These are phyloP conservation scores for Phallus indusiatus DNA, from an alignment of 768 basidiomycete genomes.

Conservation along the genomic window DNA sequence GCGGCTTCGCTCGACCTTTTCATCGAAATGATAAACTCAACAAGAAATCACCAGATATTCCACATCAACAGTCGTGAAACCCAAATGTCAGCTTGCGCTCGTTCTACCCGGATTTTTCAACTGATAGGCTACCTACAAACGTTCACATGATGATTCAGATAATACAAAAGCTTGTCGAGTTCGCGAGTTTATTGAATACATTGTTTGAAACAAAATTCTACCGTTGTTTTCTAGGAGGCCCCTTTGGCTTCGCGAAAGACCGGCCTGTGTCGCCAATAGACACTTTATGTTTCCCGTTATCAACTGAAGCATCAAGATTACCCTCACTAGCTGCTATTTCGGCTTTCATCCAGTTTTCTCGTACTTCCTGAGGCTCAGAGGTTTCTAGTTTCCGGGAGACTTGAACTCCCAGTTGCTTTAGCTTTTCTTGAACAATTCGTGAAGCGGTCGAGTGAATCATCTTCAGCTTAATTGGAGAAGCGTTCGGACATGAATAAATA, in stretches of 20 bases:
- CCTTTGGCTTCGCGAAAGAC: slow-evolving; percentile 61
- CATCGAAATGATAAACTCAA: background rate
- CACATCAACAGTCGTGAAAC: too few relatives aligned
- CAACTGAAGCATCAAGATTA: slow-evolving; percentile 13
- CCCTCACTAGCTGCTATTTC: slow-evolving; percentile 37
- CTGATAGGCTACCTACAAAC: too few relatives aligned
- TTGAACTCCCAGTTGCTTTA: slow-evolving; percentile 39
- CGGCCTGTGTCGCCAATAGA: slow-evolving; percentile 26
- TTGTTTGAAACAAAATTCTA: background rate
- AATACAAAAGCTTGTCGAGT: background rate
- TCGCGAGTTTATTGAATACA: background rate
- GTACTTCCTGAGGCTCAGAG: slow-evolving; percentile 66
- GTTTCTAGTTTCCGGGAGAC: slow-evolving; percentile 65
- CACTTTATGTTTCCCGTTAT: slow-evolving; percentile 9
- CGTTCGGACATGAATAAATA: slow-evolving; percentile 84
- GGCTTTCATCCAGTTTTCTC: slow-evolving; percentile 48
- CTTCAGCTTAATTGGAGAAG: slow-evolving; percentile 71
- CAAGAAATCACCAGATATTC: too few relatives aligned
- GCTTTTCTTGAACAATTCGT: slow-evolving; percentile 43
- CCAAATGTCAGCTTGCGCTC: background rate
- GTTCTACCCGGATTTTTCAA: background rate
- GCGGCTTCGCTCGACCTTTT: slow-evolving; percentile 31
- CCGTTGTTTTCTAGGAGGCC: slow-evolving; percentile 45
- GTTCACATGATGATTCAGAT: too few relatives aligned
- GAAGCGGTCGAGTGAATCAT: slow-evolving; percentile 84